These are phyloP conservation scores for Fusarium marasasianum DNA, from an alignment of 2,329 filamentous ascomycete genomes.

Conservation along the genomic window DNA sequence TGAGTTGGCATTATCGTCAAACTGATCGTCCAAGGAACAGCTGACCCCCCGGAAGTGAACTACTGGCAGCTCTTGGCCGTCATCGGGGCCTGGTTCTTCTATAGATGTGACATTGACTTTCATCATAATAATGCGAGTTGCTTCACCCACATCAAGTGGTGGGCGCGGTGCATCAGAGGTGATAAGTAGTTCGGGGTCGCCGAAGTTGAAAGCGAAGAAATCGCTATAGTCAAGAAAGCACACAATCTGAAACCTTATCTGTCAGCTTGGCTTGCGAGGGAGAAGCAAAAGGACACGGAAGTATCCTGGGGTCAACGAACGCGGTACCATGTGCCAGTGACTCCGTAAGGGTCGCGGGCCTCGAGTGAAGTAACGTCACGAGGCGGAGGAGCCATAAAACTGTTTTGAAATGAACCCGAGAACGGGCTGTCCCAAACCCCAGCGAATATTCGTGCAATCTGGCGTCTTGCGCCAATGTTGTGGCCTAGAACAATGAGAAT, in stretches of 20 bases:
- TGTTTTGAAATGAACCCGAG: constrained; percentile 62
- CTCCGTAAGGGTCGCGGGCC: constrained; percentile 72
- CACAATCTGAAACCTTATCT: constrained; percentile 48
- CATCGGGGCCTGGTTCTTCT: constrained; percentile 65
- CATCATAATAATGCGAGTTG: constrained; percentile 75
- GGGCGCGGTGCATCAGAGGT: constrained; percentile 56
- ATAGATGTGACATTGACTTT: constrained; percentile 70
- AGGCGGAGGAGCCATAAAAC: constrained; percentile 53
- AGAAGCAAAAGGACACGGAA: neutral
- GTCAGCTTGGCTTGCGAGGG: constrained; percentile 15
- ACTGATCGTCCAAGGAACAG: constrained; percentile 67
- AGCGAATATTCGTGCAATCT: constrained; percentile 57
- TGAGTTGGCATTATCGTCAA: constrained; percentile 76
- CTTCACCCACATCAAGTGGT: constrained; percentile 70
- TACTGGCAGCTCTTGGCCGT: constrained; percentile 68
- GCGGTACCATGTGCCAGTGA: constrained; percentile 77
- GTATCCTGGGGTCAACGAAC: constrained; percentile 51
- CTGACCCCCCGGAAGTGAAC: constrained; percentile 72
- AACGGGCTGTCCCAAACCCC: constrained; percentile 67
- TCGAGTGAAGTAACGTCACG: constrained; percentile 56
- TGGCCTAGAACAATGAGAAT: constrained; percentile 74
- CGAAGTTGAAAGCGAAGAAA: constrained; percentile 78
- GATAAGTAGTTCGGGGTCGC: constrained; percentile 51
- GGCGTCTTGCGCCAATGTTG: constrained; percentile 64
- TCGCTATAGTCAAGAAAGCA: constrained; percentile 74